These are phyloP conservation scores for Yamadazyma mexicana DNA, from an alignment of 1,139 yeast genomes.

Conservation along the genomic window DNA sequence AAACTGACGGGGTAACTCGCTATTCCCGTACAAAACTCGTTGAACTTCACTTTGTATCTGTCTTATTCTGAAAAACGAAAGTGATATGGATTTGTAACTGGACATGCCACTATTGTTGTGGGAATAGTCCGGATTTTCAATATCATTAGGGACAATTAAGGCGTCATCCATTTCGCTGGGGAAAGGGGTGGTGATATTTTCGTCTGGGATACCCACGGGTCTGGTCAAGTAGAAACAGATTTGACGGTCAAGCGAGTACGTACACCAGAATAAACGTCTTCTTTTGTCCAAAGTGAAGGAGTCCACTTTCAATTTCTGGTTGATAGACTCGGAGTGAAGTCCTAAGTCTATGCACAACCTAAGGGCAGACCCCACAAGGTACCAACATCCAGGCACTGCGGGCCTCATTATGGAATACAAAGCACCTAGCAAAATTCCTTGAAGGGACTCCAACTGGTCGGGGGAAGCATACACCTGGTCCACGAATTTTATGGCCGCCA, in stretches of 20 bases:
- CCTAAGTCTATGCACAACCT: conserved; percentile 83
- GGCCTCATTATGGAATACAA: conserved; percentile 75
- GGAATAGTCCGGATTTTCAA: conserved; percentile 23
- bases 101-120: conserved; percentile 38
- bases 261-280: conserved; percentile 85
- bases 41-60: conserved; percentile 79
- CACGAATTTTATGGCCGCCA: conserved; percentile 63
- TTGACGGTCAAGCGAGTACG: conserved; percentile 80
- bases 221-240: conserved; percentile 71
- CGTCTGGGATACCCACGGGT: conserved; percentile 77
- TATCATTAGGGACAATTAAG: conserved; percentile 39
- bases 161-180: conserved; percentile 80
- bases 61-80: conserved; percentile 67
- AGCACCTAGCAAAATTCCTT: conserved; percentile 68
- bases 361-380: conserved; percentile 76
- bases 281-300: conserved; percentile 66
- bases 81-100: conserved; percentile 65
- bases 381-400: conserved; percentile 90
- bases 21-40: conserved; percentile 65
- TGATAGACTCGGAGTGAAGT: conserved; percentile 60
- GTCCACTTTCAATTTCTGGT: conserved; percentile 33
- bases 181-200: conserved; percentile 59
- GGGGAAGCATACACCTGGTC: conserved; percentile 58
- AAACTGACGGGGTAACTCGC: conserved; percentile 67
- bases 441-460: conserved; percentile 70